A percentile compares a stretch with the other conserved stretches of the same genome.
phyloP scores from a whole-genome alignment of 1,139 yeast species.

The Meyerozyma carpophila region DNA sequence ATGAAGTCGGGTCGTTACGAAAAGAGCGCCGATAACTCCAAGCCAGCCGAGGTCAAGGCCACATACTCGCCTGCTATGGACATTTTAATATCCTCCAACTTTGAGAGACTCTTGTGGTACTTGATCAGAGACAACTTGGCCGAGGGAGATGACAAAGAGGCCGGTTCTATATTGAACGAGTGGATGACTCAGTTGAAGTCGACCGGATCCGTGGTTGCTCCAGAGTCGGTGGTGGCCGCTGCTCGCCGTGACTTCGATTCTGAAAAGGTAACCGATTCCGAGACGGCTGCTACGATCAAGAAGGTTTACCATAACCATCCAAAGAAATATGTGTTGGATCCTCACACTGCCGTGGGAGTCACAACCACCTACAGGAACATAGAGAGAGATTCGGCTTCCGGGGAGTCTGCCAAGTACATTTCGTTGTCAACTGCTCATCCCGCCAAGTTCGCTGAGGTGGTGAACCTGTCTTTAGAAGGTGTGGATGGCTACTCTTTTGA shows the following conservation, averaged over 20 bases:
- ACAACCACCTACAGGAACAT: conserved; percentile 65
- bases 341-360: conserved; percentile 95
- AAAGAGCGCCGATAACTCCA: conserved; percentile 47
- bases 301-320: conserved; percentile 54
- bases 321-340: conserved; percentile 82
- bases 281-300: conserved; percentile 74
- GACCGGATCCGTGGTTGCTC: conserved; percentile 71
- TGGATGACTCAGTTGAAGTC: conserved; percentile 82
- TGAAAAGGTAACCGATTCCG: conserved; percentile 71
- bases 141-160: conserved; percentile 52
- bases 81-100: conserved; percentile 87
- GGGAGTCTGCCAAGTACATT: conserved; percentile 49
- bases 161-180: conserved; percentile 63
- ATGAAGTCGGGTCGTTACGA: conserved; percentile 80
- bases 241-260: conserved; percentile 72
- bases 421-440: conserved; percentile 97
- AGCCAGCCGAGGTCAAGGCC: conserved; percentile 62
- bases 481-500: conserved; percentile 78
- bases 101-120: conserved; percentile 95
- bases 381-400: conserved; percentile 34
- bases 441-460: conserved; percentile 96
- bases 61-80: conserved; percentile 99
- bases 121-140: conserved; percentile 67
- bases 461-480: conserved; percentile 65
- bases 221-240: conserved; percentile 54